phyloP scores from a whole-genome alignment of 2,329 filamentous ascomycete genomes.

The Monosporascus sp. region DNA sequence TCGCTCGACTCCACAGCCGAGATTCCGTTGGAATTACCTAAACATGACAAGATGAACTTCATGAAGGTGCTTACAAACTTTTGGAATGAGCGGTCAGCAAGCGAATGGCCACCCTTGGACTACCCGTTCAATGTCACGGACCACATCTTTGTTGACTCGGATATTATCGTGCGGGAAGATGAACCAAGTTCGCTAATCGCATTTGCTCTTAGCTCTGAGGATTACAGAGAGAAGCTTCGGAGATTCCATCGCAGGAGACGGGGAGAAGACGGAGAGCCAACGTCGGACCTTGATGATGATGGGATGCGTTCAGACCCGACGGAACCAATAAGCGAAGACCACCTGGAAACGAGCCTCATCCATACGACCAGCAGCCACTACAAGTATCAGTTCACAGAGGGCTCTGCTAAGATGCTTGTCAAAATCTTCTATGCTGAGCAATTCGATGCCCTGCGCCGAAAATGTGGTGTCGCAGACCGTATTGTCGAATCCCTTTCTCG shows the following conservation, averaged over 20 bases:
- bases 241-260: constrained; percentile 28
- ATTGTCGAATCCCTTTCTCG: constrained; percentile 93
- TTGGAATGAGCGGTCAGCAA: constrained; percentile 95
- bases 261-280: constrained; percentile 12
- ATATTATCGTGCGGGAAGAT: constrained; percentile 95
- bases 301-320: constrained; percentile 23
- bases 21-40: constrained; percentile 70
- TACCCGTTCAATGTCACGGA: constrained; percentile 85
- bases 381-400: constrained; percentile 92
- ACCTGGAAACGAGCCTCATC: constrained; percentile 79
- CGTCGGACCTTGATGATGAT: constrained; percentile 23
- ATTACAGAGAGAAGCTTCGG: constrained; percentile 75
- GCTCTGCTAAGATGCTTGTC: constrained; percentile 90
- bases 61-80: constrained; percentile 97
- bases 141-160: constrained; percentile 93
- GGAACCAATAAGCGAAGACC: constrained; percentile 47
- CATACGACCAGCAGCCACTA: constrained; percentile 85
- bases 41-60: constrained; percentile 86
- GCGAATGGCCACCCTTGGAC: constrained; percentile 86
- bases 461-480: constrained; percentile 87
- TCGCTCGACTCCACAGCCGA: constrained; percentile 56
- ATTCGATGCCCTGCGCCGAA: constrained; percentile 88
- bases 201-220: constrained; percentile 79
- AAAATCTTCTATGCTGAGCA: constrained; percentile 99
- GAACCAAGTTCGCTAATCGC: constrained; percentile 96